Conservation (phyloP, 163 green algal genomes). For the Volvox carteri region DNA sequence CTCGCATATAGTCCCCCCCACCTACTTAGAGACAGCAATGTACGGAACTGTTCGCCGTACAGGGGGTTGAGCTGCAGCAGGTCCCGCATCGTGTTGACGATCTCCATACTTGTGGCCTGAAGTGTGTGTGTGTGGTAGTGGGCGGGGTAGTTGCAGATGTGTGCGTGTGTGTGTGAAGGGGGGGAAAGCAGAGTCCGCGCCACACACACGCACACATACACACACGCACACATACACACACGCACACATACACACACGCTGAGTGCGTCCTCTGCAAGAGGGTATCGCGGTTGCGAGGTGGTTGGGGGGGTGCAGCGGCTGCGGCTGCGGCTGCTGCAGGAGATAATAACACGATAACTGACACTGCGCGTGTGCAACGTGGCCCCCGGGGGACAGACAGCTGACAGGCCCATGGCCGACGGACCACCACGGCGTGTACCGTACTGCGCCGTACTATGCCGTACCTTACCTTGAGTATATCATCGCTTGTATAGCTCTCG, state of each 20-base stretch:
- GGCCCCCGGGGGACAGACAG: no score
- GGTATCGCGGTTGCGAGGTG: no score
- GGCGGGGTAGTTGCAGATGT: not conserved
- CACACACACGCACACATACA: no score
- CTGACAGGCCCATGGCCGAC: no score
- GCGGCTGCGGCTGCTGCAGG: no score
- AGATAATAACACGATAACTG: no score
- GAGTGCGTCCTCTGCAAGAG: no score
- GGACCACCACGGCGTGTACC: no score
- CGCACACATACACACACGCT: no score
- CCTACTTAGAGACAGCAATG: constrained; percentile 74
- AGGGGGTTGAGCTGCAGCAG: constrained; percentile 95
- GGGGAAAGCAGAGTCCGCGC: not conserved
- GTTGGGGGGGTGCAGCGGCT: no score
- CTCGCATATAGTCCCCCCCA: not conserved
- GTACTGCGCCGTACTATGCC: not conserved
- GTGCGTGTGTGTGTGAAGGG: not conserved
- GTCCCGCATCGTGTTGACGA: constrained; percentile 96
- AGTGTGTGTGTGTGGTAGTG: not conserved
- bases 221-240: no score
- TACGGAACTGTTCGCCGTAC: constrained; percentile 95
- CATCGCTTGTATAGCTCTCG: constrained; percentile 81
- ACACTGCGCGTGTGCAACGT: no score
- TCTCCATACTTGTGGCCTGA: constrained; percentile 94
- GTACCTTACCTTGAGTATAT: constrained; percentile 77